Conservation (phyloP, 2,329 filamentous ascomycete species). For the Colletotrichum noveboracense region DNA sequence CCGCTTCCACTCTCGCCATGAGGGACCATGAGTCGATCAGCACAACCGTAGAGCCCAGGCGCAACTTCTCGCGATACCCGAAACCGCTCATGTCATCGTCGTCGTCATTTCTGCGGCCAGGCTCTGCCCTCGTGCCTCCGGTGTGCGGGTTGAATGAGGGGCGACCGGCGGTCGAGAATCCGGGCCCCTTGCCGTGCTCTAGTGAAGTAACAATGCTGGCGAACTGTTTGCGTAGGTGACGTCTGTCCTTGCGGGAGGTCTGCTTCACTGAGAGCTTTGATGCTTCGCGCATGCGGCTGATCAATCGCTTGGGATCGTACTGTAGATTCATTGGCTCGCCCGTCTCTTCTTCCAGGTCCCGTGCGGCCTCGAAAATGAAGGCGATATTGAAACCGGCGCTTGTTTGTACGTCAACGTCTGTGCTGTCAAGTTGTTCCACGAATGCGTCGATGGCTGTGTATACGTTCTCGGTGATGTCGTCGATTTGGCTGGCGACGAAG, state of each 20-base stretch:
- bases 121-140: conserved; percentile 43
- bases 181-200: conserved; percentile 58
- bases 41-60: conserved; percentile 49
- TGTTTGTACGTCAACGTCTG: conserved; percentile 74
- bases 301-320: conserved; percentile 54
- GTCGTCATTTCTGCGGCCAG: conserved; percentile 34
- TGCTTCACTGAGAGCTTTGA: conserved; percentile 52
- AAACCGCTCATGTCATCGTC: conserved; percentile 45
- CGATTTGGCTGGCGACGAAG: conserved; percentile 77
- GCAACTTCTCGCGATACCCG: conserved; percentile 58
- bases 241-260: conserved; percentile 54
- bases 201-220: conserved; percentile 59
- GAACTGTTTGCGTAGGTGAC: conserved; percentile 52
- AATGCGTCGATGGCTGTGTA: conserved; percentile 80
- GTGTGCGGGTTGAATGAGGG: conserved; percentile 47
- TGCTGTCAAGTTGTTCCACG: conserved; percentile 83
- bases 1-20: conserved; percentile 50
- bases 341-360: conserved; percentile 52
- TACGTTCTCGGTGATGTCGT: conserved; percentile 74
- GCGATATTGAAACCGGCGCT: conserved; percentile 83
- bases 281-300: conserved; percentile 52
- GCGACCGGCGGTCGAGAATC: conserved; percentile 55
- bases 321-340: conserved; percentile 54
- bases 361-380: conserved; percentile 76
- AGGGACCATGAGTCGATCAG: conserved; percentile 58